phyloP scores from a whole-genome alignment of 1,284 basidiomycete genomes.

The Phaffia rhodozyma region DNA sequence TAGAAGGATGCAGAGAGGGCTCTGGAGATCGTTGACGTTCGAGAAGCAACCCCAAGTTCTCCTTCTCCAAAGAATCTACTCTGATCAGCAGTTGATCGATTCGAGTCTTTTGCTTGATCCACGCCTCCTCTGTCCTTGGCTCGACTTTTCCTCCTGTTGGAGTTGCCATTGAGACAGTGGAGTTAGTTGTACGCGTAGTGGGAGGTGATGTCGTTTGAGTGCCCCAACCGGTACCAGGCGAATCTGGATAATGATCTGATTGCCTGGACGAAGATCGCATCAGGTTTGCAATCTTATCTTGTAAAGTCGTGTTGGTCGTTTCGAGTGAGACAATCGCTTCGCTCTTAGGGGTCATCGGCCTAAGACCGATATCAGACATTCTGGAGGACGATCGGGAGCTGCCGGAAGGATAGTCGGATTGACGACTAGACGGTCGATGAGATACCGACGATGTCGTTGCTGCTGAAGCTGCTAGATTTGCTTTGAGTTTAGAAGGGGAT shows the following conservation, averaged over 20 bases:
- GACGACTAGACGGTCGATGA: background rate
- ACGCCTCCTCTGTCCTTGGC: background rate
- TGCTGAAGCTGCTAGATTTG: background rate
- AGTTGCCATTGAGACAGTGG: background rate
- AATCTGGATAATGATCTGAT: background rate
- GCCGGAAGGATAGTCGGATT: constrained; percentile 11
- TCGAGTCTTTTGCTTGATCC: background rate
- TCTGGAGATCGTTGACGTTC: constrained; percentile 6
- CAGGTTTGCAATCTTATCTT: constrained; percentile 44
- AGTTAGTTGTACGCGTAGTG: background rate
- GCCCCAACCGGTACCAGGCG: background rate
- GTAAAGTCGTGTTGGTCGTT: constrained; percentile 38
- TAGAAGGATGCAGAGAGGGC: background rate
- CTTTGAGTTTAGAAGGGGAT: constrained; percentile 27
- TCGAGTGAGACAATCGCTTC: constrained; percentile 28
- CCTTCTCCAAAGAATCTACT: constrained; percentile 30
- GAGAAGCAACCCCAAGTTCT: constrained; percentile 23
- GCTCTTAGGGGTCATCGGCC: constrained; percentile 19
- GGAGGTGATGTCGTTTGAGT: too few species aligned
- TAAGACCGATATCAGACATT: constrained; percentile 6
- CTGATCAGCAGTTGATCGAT: constrained; percentile 1
- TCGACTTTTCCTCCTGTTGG: background rate
- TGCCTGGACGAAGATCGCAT: constrained; percentile 25
- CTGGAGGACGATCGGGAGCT: constrained; percentile 10
- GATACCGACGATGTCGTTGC: background rate